These are phyloP conservation scores for Dalbergia cultrata DNA, from an alignment of 306 rosid genomes.

Conservation along the genomic window DNA sequence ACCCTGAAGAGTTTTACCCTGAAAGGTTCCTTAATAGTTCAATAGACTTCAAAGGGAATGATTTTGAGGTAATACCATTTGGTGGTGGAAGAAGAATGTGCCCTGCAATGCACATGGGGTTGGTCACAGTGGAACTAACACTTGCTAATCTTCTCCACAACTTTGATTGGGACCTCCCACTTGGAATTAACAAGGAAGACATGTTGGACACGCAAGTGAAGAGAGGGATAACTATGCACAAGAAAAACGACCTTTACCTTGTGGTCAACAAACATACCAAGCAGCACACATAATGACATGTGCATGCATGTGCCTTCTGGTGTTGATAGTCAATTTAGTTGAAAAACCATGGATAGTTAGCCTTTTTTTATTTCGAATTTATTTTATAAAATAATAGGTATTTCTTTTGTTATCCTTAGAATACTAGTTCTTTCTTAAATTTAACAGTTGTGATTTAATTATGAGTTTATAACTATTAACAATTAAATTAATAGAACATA, in stretches of 20 bases:
- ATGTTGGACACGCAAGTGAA: constrained; percentile 44
- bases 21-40: constrained; percentile 43
- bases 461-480: too few relatives aligned
- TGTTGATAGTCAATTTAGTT: too few relatives aligned
- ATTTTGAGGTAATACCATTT: constrained; percentile 53
- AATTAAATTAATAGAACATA: too few relatives aligned
- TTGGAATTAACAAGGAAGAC: constrained; percentile 1
- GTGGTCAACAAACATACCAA: not conserved
- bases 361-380: too few relatives aligned
- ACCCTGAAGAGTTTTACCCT: constrained; percentile 45
- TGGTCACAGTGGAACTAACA: constrained; percentile 32
- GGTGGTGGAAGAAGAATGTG: constrained; percentile 58
- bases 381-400: too few relatives aligned
- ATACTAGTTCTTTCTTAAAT: too few relatives aligned
- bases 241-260: constrained; percentile 46
- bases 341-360: too few relatives aligned
- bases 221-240: constrained; percentile 50
- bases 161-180: constrained; percentile 48
- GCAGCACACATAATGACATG: not conserved
- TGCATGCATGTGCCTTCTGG: not conserved
- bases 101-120: constrained; percentile 44
- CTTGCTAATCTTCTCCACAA: constrained; percentile 51
- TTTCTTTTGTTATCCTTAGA: too few relatives aligned
- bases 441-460: too few relatives aligned
- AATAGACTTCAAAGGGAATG: constrained; percentile 39